A percentile compares a stretch with the other conserved stretches of the same genome.
phyloP scores from a whole-genome alignment of 2,329 filamentous ascomycete species.

The Trichoderma hamatum region DNA sequence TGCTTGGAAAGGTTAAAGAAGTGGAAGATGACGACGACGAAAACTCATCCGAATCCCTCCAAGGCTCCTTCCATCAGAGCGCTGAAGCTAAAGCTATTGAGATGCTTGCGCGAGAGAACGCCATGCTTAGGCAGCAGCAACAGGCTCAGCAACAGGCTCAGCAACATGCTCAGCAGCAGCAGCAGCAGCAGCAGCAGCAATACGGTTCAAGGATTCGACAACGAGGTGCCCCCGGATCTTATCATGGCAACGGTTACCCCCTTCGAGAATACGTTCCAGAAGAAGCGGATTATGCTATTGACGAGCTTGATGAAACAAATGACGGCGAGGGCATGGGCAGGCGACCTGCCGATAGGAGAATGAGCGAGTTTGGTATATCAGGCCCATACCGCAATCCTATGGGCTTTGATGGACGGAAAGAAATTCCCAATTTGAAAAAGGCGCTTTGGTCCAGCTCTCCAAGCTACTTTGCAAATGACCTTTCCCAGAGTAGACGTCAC shows the following conservation, averaged over 20 bases:
- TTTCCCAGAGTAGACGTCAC: constrained; percentile 75
- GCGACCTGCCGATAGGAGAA: constrained; percentile 53
- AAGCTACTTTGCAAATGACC: constrained; percentile 66
- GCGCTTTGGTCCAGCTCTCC: constrained; percentile 72
- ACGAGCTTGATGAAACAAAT: constrained; percentile 67
- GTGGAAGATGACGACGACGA: constrained; percentile 69
- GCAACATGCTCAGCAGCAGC: constrained; percentile 60
- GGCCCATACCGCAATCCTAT: constrained; percentile 52
- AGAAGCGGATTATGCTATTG: constrained; percentile 72
- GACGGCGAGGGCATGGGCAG: constrained; percentile 56
- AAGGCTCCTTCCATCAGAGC: constrained; percentile 56
- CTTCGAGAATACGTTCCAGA: constrained; percentile 63
- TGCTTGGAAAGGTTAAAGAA: constrained; percentile 70
- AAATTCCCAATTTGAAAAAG: constrained; percentile 62
- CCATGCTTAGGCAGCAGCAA: constrained; percentile 59
- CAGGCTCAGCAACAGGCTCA: constrained; percentile 50
- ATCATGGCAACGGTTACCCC: constrained; percentile 60
- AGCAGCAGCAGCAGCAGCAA: constrained; percentile 50
- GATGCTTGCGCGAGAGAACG: constrained; percentile 64
- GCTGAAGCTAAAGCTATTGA: constrained; percentile 66
- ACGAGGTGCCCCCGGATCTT: constrained; percentile 60
- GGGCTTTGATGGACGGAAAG: constrained; percentile 63
- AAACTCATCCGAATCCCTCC: constrained; percentile 54
- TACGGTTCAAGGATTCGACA: constrained; percentile 60
- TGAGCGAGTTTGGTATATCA: constrained; percentile 59